Conservation (phyloP, 345 rosid species). For the Alliaria petiolata region DNA sequence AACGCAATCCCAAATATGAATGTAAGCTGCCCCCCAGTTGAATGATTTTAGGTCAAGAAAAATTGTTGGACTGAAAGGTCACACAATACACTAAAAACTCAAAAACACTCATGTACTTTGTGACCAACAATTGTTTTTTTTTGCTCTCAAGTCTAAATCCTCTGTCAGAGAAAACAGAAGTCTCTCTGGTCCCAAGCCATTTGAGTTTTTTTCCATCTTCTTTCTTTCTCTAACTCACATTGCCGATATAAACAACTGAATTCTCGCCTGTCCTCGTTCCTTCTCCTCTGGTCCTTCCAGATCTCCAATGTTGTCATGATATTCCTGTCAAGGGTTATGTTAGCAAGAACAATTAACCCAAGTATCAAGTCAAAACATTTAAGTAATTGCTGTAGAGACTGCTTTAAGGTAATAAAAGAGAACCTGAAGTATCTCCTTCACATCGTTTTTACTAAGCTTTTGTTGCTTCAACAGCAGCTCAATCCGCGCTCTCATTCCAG, state of each 20-base stretch:
- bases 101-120: background rate
- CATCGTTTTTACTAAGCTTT: slow-evolving; percentile 67
- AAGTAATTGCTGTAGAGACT: too few species aligned
- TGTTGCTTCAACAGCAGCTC: slow-evolving; percentile 91
- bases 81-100: background rate
- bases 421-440: slow-evolving; percentile 87
- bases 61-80: background rate
- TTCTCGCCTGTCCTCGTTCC: slow-evolving; percentile 73
- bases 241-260: slow-evolving; percentile 67
- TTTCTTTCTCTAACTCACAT: slow-evolving; percentile 34
- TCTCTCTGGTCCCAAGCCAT: background rate
- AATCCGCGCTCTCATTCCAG: slow-evolving; percentile 73
- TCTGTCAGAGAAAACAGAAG: background rate
- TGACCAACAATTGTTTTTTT: background rate
- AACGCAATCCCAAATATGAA: too few species aligned
- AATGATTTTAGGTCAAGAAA: background rate
- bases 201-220: background rate
- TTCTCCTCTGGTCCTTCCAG: slow-evolving; percentile 92
- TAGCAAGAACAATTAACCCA: background rate
- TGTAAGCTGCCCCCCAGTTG: too few species aligned
- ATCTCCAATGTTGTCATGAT: slow-evolving; percentile 93
- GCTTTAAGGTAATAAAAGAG: background rate
- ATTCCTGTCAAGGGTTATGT: slow-evolving; percentile 47
- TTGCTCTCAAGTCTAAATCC: background rate
- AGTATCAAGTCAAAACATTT: background rate